phyloP scores from a whole-genome alignment of 768 basidiomycete species.

The Serpula lacrymans region DNA sequence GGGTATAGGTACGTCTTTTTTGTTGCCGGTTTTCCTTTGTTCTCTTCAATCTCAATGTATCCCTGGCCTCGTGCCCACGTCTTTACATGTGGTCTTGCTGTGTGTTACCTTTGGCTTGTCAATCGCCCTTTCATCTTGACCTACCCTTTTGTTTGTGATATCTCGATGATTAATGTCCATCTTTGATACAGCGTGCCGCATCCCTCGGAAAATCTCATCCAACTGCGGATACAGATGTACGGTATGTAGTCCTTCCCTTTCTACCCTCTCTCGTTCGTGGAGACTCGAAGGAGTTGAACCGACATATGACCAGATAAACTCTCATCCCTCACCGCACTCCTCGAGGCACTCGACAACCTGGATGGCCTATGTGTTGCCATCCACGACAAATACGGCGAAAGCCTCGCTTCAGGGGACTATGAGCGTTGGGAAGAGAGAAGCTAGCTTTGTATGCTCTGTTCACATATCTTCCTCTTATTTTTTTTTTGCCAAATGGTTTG shows the following conservation, averaged over 20 bases:
- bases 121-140: neutral
- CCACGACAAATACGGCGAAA: conserved; percentile 62
- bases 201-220: conserved; percentile 95
- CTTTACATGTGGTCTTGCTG: neutral
- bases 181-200: conserved; percentile 55
- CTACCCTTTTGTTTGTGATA: neutral
- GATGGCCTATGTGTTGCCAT: conserved; percentile 73
- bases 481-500: conserved; percentile 1
- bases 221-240: conserved; percentile 99
- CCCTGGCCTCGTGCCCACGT: conserved; percentile 1
- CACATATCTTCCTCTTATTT: conserved; percentile 5
- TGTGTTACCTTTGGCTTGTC: conserved; percentile 10
- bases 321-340: conserved; percentile 81
- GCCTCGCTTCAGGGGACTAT: conserved; percentile 50
- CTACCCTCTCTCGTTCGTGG: neutral
- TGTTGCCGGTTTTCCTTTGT: neutral
- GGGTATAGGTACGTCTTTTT: conserved; percentile 76
- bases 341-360: conserved; percentile 72
- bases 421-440: conserved; percentile 72
- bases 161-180: conserved; percentile 1
- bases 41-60: conserved; percentile 2
- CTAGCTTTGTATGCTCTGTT: conserved; percentile 19
- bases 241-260: conserved; percentile 50
- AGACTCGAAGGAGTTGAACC: neutral
- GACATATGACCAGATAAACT: conserved; percentile 65